Conservation (phyloP, 2,329 filamentous ascomycete genomes). For the Nectriaceae sp. region DNA sequence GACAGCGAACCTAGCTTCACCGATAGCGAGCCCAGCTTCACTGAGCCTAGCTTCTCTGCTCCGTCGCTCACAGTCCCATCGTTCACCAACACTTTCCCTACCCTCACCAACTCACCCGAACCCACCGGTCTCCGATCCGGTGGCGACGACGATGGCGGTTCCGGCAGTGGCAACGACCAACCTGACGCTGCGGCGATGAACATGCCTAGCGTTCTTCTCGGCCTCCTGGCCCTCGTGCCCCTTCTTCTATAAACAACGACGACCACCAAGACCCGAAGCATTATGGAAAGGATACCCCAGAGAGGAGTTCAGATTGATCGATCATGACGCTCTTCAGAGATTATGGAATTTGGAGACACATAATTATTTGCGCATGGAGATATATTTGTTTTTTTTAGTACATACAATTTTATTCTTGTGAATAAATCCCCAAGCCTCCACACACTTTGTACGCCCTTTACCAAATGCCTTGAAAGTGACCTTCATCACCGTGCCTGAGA, state of each 20-base stretch:
- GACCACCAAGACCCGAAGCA: too few relatives aligned
- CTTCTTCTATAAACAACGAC: slow-evolving; percentile 28
- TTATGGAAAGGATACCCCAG: too few relatives aligned
- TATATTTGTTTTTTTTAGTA: too few relatives aligned
- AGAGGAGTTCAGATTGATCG: too few relatives aligned
- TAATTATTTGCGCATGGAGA: too few relatives aligned
- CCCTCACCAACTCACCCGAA: neutral
- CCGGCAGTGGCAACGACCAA: neutral
- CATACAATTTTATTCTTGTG: too few relatives aligned
- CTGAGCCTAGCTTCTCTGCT: slow-evolving; percentile 15
- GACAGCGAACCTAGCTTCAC: slow-evolving; percentile 6
- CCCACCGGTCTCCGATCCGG: slow-evolving; percentile 18
- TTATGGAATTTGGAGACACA: too few relatives aligned
- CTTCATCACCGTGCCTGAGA: too few relatives aligned
- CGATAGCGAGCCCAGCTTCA: slow-evolving; percentile 5
- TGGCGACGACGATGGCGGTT: slow-evolving; percentile 8
- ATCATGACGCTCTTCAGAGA: too few relatives aligned
- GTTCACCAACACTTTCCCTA: neutral
- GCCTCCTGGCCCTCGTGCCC: slow-evolving; percentile 25
- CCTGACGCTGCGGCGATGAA: slow-evolving; percentile 16
- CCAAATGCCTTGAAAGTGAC: too few relatives aligned
- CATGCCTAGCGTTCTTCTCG: slow-evolving; percentile 23
- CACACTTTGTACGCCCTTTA: too few relatives aligned
- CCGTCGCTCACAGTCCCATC: neutral
- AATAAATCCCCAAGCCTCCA: too few relatives aligned